phyloP scores from a whole-genome alignment of 2,329 filamentous ascomycete species.

The Simplicillium sp. region DNA sequence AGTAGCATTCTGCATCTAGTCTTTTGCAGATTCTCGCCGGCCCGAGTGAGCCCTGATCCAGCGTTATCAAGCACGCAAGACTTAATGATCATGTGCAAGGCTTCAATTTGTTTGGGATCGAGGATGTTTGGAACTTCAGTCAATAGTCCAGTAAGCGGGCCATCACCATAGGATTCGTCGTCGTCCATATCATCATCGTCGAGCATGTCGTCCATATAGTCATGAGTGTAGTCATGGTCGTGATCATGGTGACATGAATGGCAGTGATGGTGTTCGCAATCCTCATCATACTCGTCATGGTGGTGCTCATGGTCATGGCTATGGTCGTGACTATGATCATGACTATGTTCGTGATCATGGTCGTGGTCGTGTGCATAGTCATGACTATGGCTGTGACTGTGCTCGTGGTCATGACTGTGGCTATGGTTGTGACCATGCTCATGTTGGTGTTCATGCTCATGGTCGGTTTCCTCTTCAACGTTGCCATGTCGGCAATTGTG shows the following conservation, averaged over 20 bases:
- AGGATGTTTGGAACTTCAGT: slow-evolving; percentile 93
- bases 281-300: slow-evolving; percentile 14
- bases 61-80: slow-evolving; percentile 82
- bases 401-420: slow-evolving; percentile 5
- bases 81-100: slow-evolving; percentile 94
- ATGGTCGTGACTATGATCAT: slow-evolving; percentile 11
- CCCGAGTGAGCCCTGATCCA: slow-evolving; percentile 56
- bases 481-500: slow-evolving; percentile 11
- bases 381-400: slow-evolving; percentile 9
- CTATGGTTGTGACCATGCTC: slow-evolving; percentile 10
- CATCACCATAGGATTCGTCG: slow-evolving; percentile 71
- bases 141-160: slow-evolving; percentile 71
- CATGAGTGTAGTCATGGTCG: slow-evolving; percentile 27
- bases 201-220: slow-evolving; percentile 45
- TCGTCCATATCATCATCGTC: slow-evolving; percentile 63
- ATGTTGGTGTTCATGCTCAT: slow-evolving; percentile 25
- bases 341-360: slow-evolving; percentile 18
- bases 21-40: slow-evolving; percentile 77
- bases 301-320: slow-evolving; percentile 20
- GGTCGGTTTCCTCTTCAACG: slow-evolving; percentile 38
- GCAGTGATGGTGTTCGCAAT: slow-evolving; percentile 15
- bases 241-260: slow-evolving; percentile 24
- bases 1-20: slow-evolving; percentile 84
- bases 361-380: slow-evolving; percentile 19
- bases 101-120: slow-evolving; percentile 90